Evolutionary conservation across 164 flowering plant species (phyloP).

Genomic region (Umbilicus rupestris): DNA sequence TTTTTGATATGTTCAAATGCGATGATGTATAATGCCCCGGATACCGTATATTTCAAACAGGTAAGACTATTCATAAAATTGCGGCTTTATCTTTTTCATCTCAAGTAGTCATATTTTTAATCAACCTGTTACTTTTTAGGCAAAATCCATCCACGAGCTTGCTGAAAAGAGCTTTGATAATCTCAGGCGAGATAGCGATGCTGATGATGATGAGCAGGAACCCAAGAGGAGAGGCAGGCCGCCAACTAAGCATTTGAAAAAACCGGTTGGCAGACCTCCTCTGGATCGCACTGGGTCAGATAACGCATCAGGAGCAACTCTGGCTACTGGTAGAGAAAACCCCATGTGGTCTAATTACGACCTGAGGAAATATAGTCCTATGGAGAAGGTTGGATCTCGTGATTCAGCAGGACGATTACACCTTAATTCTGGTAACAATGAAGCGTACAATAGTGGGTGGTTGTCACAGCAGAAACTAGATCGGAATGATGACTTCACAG

Average conservation of each 20-base stretch:
- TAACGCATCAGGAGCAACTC: constrained; percentile 51
- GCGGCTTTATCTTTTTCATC: background rate
- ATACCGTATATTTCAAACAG: constrained; percentile 79
- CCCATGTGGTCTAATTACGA: constrained; percentile 22
- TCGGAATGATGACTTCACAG: constrained; percentile 39
- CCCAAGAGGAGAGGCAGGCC: constrained; percentile 57
- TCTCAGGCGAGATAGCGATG: constrained; percentile 33
- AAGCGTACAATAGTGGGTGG: constrained; percentile 21
- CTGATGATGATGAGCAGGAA: constrained; percentile 30
- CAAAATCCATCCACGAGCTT: constrained; percentile 40
- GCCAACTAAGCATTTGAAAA: constrained; percentile 42
- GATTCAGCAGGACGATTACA: constrained; percentile 25
- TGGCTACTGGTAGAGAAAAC: constrained; percentile 38
- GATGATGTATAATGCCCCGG: constrained; percentile 82
- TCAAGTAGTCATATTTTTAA: background rate
- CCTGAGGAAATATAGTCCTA: constrained; percentile 25
- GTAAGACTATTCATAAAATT: constrained; percentile 19
- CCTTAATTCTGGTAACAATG: constrained; percentile 22
- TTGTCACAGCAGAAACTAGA: constrained; percentile 27
- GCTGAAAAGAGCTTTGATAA: constrained; percentile 35
- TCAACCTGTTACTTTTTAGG: constrained; percentile 17
- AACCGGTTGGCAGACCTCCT: constrained; percentile 26
- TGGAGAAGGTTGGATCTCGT: constrained; percentile 23
- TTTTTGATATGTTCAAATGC: constrained; percentile 77
- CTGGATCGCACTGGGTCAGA: constrained; percentile 43